Evolutionary conservation across 768 basidiomycete genomes (phyloP).

Genomic region (Tephrocybe sp.): DNA sequence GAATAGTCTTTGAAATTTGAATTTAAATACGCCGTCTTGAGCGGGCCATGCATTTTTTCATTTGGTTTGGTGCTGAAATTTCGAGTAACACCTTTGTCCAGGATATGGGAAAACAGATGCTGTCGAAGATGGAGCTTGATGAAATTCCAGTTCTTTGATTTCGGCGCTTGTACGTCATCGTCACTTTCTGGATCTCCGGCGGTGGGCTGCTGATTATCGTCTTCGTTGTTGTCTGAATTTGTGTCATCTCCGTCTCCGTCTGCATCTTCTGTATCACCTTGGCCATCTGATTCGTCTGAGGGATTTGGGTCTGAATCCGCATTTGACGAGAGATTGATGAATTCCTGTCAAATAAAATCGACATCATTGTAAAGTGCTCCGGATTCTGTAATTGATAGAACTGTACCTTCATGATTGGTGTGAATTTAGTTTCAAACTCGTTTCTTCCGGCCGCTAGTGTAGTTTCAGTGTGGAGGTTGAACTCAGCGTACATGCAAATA

Average conservation of each 20-base stretch:
- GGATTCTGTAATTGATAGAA: too few relatives aligned
- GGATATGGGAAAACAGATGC: conserved; percentile 29
- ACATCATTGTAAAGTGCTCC: too few relatives aligned
- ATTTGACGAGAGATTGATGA: too few relatives aligned
- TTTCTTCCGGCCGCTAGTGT: conserved; percentile 13
- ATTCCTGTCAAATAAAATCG: too few relatives aligned
- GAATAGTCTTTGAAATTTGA: conserved; percentile 31
- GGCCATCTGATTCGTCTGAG: too few relatives aligned
- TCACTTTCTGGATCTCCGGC: conserved; percentile 15
- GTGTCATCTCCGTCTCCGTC: too few relatives aligned
- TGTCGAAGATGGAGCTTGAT: conserved; percentile 30
- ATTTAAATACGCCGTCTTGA: conserved; percentile 25
- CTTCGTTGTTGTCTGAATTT: too few relatives aligned
- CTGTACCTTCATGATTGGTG: conserved; percentile 22
- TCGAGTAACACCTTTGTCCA: conserved; percentile 24
- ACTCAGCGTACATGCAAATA: not conserved
- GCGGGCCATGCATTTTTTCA: conserved; percentile 31
- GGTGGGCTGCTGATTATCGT: too few relatives aligned
- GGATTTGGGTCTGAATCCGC: too few relatives aligned
- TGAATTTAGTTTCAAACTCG: conserved; percentile 18
- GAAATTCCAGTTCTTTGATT: conserved; percentile 33
- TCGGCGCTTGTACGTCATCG: conserved; percentile 9
- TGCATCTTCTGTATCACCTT: too few relatives aligned
- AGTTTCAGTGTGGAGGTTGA: conserved; percentile 7
- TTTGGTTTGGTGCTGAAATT: conserved; percentile 32